Evolutionary conservation across 306 rosid genomes (phyloP).

Genomic region (Begonia fuchsioides): DNA sequence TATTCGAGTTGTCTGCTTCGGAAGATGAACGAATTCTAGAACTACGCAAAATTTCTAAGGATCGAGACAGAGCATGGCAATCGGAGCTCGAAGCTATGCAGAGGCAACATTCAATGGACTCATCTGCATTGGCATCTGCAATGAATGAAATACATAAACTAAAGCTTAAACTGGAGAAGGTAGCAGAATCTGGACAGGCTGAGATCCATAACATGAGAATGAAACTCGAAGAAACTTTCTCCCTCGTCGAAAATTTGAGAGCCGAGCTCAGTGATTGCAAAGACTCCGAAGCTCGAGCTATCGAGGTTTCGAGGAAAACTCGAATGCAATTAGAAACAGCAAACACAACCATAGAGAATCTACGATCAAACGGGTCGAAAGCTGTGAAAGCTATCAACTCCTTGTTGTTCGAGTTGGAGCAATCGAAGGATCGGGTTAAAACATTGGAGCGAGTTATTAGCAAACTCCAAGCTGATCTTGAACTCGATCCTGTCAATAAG

Average conservation of each 20-base stretch:
- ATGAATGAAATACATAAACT: too few relatives aligned
- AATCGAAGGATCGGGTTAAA: constrained; percentile 38
- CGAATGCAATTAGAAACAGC: constrained; percentile 49
- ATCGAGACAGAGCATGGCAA: constrained; percentile 90
- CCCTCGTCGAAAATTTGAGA: constrained; percentile 49
- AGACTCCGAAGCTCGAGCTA: constrained; percentile 48
- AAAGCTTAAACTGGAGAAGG: constrained; percentile 58
- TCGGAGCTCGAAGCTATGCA: constrained; percentile 86
- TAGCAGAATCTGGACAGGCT: constrained; percentile 41
- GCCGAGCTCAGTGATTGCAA: constrained; percentile 39
- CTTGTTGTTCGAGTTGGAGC: constrained; percentile 51
- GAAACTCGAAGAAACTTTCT: constrained; percentile 51
- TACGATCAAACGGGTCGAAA: constrained; percentile 31
- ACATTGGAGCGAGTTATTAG: constrained; percentile 54
- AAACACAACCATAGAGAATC: constrained; percentile 35
- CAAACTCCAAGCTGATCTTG: too few relatives aligned
- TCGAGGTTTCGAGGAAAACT: constrained; percentile 36
- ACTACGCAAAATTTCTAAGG: constrained; percentile 66
- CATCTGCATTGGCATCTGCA: constrained; percentile 58
- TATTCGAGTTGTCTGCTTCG: constrained; percentile 49
- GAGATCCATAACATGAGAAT: constrained; percentile 44
- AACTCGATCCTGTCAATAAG: constrained; percentile 65
- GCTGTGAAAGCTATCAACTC: constrained; percentile 14
- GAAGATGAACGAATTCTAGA: constrained; percentile 71
- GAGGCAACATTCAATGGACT: constrained; percentile 83